A percentile compares a stretch with the other conserved stretches of the same genome.
Evolutionary conservation across 1,284 basidiomycete genomes (phyloP).

Genomic region (Mycosarcoma mackinlayi): DNA sequence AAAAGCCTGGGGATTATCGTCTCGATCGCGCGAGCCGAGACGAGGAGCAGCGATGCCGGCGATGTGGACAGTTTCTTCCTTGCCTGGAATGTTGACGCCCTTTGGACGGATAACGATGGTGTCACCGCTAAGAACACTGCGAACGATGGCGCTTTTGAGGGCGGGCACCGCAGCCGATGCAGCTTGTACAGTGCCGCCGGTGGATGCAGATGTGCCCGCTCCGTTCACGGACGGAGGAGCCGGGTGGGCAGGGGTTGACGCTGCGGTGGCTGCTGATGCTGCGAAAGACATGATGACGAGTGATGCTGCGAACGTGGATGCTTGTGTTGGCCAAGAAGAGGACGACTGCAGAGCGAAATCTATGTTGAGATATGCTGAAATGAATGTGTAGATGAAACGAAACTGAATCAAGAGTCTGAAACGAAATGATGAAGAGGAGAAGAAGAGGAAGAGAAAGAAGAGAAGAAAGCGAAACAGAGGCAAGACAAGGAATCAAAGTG

Average conservation of each 20-base stretch:
- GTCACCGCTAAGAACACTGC: slow-evolving; percentile 59
- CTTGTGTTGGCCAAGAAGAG: not conserved
- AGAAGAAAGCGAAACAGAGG: slow-evolving; percentile 1
- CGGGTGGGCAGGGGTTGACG: slow-evolving; percentile 33
- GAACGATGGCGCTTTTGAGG: slow-evolving; percentile 63
- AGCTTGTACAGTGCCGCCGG: not conserved
- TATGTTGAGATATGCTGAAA: slow-evolving; percentile 7
- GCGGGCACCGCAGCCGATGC: slow-evolving; percentile 31
- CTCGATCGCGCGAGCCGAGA: slow-evolving; percentile 59
- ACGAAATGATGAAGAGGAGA: not conserved
- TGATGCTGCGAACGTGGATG: slow-evolving; percentile 6
- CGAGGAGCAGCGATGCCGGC: slow-evolving; percentile 63
- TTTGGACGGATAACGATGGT: slow-evolving; percentile 61
- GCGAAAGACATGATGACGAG: slow-evolving; percentile 38
- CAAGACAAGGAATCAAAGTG: slow-evolving; percentile 1
- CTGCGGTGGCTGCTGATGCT: slow-evolving; percentile 49
- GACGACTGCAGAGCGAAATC: too few relatives aligned
- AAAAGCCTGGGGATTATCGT: slow-evolving; percentile 81
- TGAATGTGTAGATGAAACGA: not conserved
- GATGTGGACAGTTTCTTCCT: slow-evolving; percentile 59
- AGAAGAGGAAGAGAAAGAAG: not conserved
- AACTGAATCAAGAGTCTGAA: slow-evolving; percentile 2
- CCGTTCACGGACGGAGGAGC: slow-evolving; percentile 7
- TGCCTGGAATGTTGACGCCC: slow-evolving; percentile 54
- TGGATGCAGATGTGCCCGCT: not conserved